phyloP scores from a whole-genome alignment of 2,329 filamentous ascomycete species.

The Plectosphaerella cucumerina region DNA sequence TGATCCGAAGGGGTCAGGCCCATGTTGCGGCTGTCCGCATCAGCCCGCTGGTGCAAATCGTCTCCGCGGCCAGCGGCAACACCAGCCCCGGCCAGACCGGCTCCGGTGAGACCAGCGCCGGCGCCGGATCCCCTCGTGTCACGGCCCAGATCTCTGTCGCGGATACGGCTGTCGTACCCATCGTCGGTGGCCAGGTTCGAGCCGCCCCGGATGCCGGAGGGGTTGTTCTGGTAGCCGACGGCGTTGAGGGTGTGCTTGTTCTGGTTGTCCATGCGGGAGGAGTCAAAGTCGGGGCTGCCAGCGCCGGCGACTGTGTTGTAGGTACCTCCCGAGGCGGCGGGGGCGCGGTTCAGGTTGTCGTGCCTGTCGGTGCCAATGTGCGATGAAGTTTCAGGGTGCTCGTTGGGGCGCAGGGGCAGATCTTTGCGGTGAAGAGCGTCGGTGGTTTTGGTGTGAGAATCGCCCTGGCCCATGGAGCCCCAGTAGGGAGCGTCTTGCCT shows the following conservation, averaged over 20 bases:
- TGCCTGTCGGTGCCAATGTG: background rate
- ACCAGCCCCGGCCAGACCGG: background rate
- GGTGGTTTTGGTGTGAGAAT: background rate
- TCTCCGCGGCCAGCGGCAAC: background rate
- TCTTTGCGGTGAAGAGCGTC: conserved; percentile 2
- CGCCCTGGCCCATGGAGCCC: conserved; percentile 6
- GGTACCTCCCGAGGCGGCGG: conserved; percentile 3
- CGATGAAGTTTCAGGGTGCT: background rate
- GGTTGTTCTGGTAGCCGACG: conserved; percentile 1
- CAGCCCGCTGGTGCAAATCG: background rate
- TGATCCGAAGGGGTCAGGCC: background rate
- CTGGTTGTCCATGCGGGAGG: conserved; percentile 1
- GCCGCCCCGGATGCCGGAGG: background rate
- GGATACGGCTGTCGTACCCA: conserved; percentile 9
- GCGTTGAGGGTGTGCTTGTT: conserved; percentile 5
- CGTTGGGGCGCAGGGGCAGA: conserved; percentile 8
- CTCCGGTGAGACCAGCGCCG: background rate
- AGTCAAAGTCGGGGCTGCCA: conserved; percentile 3
- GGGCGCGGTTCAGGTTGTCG: background rate
- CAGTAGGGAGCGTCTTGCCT: conserved; percentile 6
- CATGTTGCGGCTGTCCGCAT: background rate
- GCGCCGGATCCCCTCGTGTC: conserved; percentile 5
- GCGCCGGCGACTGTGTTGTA: conserved; percentile 7
- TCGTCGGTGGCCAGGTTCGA: conserved; percentile 1
- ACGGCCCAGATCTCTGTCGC: conserved; percentile 11